Base-by-base conservation (phyloP, 2,329 filamentous ascomycete species). In the Alternaria conjuncta region DNA sequence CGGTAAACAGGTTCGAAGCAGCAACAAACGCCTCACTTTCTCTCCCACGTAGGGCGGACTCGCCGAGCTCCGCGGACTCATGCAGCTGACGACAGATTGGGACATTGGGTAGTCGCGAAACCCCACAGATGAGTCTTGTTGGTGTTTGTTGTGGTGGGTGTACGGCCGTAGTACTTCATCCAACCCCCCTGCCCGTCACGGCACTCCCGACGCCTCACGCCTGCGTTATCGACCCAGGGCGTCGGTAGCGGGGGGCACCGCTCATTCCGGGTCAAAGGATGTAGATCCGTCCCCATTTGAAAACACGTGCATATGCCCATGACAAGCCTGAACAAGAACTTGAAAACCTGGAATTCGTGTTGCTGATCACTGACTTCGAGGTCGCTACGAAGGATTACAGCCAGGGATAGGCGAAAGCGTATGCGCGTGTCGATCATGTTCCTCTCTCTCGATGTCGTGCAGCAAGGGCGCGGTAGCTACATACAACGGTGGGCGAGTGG, bases 181-280 rank as follows among this genome's bases (percentile, higher is more conserved):
- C n/a, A 41, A 15, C 23, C 54, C 45, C 59, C 59, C 44, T 51
- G 59, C 49, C 45, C 10, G 49, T 44, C 32, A 18, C 26, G 47
- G 49, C 26, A 54, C 59, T 57, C 50, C 45, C 43, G 28, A 36
- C 41, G 51, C 62, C 55, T 65, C 55, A 67, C 32, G 60, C 55
- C 30, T 60, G 58, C 62, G 30, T 62, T 57, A 65, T 65, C 53
- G 64, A 65, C 28, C 62, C 64, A 50, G 30, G 21, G 44, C 18
- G 28, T 30, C 56, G 62, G 64, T 65, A 65, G 47, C 58, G n/a
- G 36, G 36, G 36, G 36, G 55, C 57, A 51, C 58, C 26, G 36
- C 44, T 49, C 51, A n/a, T 49, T 32, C 46, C 26, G 55, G 36
- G 12, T 46, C 21, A 43, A 50, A 50, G 45, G 32, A 26, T 20